Evolutionary conservation across 2,329 filamentous ascomycete genomes (phyloP).

Genomic region (Achaetomium macrosporum): DNA sequence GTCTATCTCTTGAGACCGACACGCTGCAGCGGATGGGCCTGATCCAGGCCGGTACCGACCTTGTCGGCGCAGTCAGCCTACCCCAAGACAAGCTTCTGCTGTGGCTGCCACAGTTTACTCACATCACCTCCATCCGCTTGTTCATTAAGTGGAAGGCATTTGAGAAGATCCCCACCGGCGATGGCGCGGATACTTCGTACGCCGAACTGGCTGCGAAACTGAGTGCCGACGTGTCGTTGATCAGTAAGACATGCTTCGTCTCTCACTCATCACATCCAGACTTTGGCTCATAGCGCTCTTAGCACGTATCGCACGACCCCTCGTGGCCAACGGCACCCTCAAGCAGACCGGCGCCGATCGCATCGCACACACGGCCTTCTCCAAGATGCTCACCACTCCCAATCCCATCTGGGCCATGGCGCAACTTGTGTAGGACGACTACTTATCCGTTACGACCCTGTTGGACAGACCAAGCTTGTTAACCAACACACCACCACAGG

Average conservation of each 20-base stretch:
- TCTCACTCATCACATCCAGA: background rate
- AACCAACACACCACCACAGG: slow-evolving; percentile 11
- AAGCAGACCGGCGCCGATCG: slow-evolving; percentile 18
- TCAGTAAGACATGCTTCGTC: slow-evolving; percentile 18
- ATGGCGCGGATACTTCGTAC: slow-evolving; percentile 25
- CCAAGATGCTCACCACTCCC: slow-evolving; percentile 14
- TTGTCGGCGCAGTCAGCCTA: slow-evolving; percentile 10
- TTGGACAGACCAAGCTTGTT: too few relatives aligned
- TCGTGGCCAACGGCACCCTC: slow-evolving; percentile 21
- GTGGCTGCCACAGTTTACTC: slow-evolving; percentile 5
- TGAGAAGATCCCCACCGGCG: slow-evolving; percentile 26
- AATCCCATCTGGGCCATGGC: slow-evolving; percentile 15
- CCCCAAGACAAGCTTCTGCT: slow-evolving; percentile 18
- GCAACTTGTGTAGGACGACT: slow-evolving; percentile 6
- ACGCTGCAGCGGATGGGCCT: background rate
- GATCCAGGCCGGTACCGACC: slow-evolving; percentile 6
- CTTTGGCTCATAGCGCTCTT: background rate
- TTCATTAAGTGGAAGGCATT: slow-evolving; percentile 32
- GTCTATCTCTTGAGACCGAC: background rate
- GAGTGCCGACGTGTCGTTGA: slow-evolving; percentile 26
- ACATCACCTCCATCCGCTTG: slow-evolving; percentile 23
- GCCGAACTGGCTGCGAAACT: slow-evolving; percentile 27
- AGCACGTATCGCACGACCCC: slow-evolving; percentile 22
- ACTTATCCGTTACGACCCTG: too few relatives aligned
- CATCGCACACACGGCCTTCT: slow-evolving; percentile 24